Base-by-base conservation (phyloP, 2,329 filamentous ascomycete species). In the Clonostachys solani region DNA sequence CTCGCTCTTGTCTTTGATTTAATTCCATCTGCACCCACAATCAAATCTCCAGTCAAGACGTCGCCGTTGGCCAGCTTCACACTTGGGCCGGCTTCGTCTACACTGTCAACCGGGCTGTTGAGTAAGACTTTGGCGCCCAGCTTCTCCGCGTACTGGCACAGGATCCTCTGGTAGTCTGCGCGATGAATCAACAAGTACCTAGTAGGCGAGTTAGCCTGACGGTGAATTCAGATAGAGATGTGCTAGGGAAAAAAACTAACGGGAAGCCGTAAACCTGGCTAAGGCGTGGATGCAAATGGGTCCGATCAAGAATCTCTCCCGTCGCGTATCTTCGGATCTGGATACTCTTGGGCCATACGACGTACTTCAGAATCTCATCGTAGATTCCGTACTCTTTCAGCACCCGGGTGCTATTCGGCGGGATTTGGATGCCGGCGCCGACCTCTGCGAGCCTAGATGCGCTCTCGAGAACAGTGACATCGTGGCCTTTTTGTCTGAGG, bases 101-200 rank as follows among this genome's bases (percentile, higher is more conserved):
- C 48, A n/a, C 10, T 3, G 5, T 42, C 42, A 12, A 47, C 45
- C 29, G 38, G 44, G 40, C 40, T 29, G 44, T 40, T 18, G 9
- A 46, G 40, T 10, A 23, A 23, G 5, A 54, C 40, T 5, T 47
- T 45, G 4, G 47, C 52, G 19, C 53, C 53, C 5, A 49, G 18
- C n/a, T 46, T 47, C 6, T 45, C 42, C 1, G 53, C 53, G 40
- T 47, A 41, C 13, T 49, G 42, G 19, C 47, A 47, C 2, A 55
- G 43, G 13, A 46, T 47, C 6, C 40, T 43, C 9, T 55, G 53
- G 6, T 49, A 50, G n/a, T 55, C 53, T 6, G 52, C 50, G 10
- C 52, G 46, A 29, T 55, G 52, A 18, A 48, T 50, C 13, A 50
- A 42, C 42, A 45, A 49, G 44, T 49, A 49, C 17, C 46, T 47